Base-by-base conservation (phyloP, 176 grass and related monocot genomes). In the Aegilops speltoides region DNA sequence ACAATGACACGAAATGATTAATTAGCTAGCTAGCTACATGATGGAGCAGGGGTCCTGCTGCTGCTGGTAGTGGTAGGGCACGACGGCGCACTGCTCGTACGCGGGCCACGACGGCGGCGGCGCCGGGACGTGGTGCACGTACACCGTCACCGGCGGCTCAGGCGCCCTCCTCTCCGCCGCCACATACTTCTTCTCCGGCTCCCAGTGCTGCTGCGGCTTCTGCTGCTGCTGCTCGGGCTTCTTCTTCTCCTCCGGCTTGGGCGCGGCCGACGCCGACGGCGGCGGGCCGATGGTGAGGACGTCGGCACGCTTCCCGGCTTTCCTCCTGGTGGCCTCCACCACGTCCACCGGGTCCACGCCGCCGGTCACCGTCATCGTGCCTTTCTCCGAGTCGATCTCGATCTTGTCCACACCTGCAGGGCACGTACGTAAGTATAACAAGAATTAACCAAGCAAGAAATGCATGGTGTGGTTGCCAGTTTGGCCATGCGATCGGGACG, bases 321-420 rank as follows among this genome's bases (percentile, higher is more conserved):
- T 97, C 79, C 92, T 92, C 79, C 92, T 94, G 29, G 89, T 60
- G 29, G 88, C 86, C 65, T 64, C 79, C 25, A 97, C 74, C 86
- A 94, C 88, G 63, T 89, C 90, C 61, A 97, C 88, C 7, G 92
- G 94, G 65, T 97, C 88, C n/a, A 82, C 94, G 10, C 65, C 76
- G 45, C 90, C 92, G 2, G 83, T 94, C 50, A 97, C 94, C 40
- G 88, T 84, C 82, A 94, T 70, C 23, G 88, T 97, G 46, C 86
- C 46, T 68, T 94, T 97, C 22, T 89, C 86, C 61, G 89, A 84
- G 86, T 97, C 76, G 59, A 94, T 48, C 85, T 97, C 92, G 56
- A 97, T 90, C 89, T 92, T 97, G 79, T 94, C 90, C 17, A 97
- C 81, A 12, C 92, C 95, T 97, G 75, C n/a, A n/a, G n/a, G 4